phyloP scores from a whole-genome alignment of 2,329 filamentous ascomycete species.

The Tolypocladium paradoxum region DNA sequence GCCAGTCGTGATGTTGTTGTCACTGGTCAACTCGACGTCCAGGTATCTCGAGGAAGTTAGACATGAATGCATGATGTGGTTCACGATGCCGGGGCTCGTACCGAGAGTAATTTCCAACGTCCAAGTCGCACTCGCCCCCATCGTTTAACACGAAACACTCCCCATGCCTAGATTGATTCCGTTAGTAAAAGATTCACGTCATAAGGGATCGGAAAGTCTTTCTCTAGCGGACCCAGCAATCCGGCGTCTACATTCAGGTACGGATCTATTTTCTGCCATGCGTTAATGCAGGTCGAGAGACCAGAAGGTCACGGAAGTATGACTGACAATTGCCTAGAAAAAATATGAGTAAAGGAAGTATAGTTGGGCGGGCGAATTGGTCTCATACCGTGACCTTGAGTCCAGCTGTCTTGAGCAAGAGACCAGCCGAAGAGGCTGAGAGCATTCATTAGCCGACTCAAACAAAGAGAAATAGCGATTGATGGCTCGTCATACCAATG shows the following conservation, averaged over 20 bases:
- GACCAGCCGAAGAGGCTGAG: slow-evolving; percentile 61
- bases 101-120: slow-evolving; percentile 47
- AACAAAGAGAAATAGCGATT: too few relatives aligned
- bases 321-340: slow-evolving; percentile 3
- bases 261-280: slow-evolving; percentile 38
- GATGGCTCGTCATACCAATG: too few relatives aligned
- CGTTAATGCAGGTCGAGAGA: too few relatives aligned
- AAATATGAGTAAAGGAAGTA: too few relatives aligned
- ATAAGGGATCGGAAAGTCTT: too few relatives aligned
- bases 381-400: slow-evolving; percentile 12
- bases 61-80: too few relatives aligned
- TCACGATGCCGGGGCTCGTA: too few relatives aligned
- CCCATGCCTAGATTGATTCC: slow-evolving; percentile 51
- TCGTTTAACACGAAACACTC: slow-evolving; percentile 84
- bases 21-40: slow-evolving; percentile 66
- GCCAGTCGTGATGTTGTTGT: slow-evolving; percentile 95
- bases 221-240: slow-evolving; percentile 19
- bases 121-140: slow-evolving; percentile 50
- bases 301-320: too few relatives aligned
- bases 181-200: slow-evolving; percentile 3
- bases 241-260: slow-evolving; percentile 31
- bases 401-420: slow-evolving; percentile 26
- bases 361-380: too few relatives aligned
- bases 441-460: too few relatives aligned
- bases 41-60: slow-evolving; percentile 45